These are phyloP conservation scores for Eucalyptus rudis DNA, from an alignment of 345 rosid species.

Conservation along the genomic window DNA sequence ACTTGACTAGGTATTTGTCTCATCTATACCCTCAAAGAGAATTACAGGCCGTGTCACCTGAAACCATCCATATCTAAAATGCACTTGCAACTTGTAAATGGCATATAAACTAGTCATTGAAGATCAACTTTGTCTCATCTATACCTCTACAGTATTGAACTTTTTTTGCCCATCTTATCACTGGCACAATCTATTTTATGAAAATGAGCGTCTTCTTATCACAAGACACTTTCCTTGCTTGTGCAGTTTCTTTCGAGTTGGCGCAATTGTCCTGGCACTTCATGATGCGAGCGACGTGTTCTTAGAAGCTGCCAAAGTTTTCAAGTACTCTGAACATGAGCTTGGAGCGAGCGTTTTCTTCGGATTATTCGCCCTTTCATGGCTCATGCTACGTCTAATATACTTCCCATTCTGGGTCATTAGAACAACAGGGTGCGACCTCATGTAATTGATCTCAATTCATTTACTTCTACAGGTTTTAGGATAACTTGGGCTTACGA, in stretches of 20 bases:
- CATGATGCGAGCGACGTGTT: constrained; percentile 94
- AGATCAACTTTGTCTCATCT: not conserved
- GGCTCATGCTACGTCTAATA: constrained; percentile 74
- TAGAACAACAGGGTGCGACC: constrained; percentile 48
- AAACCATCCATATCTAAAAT: not conserved
- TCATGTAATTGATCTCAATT: not conserved
- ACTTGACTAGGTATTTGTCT: constrained; percentile 47
- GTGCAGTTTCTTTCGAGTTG: constrained; percentile 76
- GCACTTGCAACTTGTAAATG: not conserved
- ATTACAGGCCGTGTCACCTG: not conserved
- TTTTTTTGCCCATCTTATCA: not conserved
- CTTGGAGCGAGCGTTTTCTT: constrained; percentile 83
- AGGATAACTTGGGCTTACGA: not conserved
- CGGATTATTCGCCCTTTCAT: constrained; percentile 78
- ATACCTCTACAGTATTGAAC: not conserved
- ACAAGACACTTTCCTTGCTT: not conserved
- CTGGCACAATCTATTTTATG: not conserved
- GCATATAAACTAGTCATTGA: not conserved
- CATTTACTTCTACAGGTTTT: not conserved
- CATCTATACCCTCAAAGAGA: not conserved
- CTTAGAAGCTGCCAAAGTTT: constrained; percentile 89
- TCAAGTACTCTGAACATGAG: constrained; percentile 77
- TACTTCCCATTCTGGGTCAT: constrained; percentile 94
- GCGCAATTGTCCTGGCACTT: constrained; percentile 78
- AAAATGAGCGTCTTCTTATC: not conserved